phyloP scores from a whole-genome alignment of 2,329 filamentous ascomycete genomes.

The Stachybotrys chartarum region DNA sequence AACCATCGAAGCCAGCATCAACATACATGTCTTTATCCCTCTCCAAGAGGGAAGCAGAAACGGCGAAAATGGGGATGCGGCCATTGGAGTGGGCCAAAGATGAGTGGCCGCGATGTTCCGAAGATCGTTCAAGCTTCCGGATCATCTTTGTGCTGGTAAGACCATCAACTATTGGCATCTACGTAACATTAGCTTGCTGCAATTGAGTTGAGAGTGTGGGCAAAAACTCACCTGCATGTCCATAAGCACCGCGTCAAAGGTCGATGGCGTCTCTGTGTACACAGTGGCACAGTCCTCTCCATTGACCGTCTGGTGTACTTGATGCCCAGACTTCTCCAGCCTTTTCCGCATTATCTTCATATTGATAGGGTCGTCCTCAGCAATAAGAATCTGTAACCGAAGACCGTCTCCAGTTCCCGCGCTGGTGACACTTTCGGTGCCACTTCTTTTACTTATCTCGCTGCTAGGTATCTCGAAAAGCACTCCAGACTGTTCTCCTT shows the following conservation, averaged over 20 bases:
- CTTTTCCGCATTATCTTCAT: slow-evolving; percentile 75
- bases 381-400: slow-evolving; percentile 61
- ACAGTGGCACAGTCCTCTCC: slow-evolving; percentile 75
- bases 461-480: slow-evolving; percentile 29
- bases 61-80: slow-evolving; percentile 74
- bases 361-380: slow-evolving; percentile 85
- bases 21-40: slow-evolving; percentile 62
- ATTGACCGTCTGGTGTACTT: slow-evolving; percentile 67
- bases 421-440: slow-evolving; percentile 16
- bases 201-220: neutral
- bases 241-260: slow-evolving; percentile 80
- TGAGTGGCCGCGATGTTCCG: slow-evolving; percentile 44
- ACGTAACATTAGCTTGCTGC: slow-evolving; percentile 1
- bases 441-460: slow-evolving; percentile 5
- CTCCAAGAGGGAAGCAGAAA: slow-evolving; percentile 76
- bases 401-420: slow-evolving; percentile 11
- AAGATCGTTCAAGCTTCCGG: slow-evolving; percentile 58
- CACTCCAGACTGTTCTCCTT: slow-evolving; percentile 23
- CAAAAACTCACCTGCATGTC: slow-evolving; percentile 70
- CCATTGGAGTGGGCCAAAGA: slow-evolving; percentile 51
- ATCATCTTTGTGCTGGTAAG: slow-evolving; percentile 79
- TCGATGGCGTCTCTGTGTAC: slow-evolving; percentile 54
- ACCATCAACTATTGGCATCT: slow-evolving; percentile 93
- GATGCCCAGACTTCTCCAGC: slow-evolving; percentile 68
- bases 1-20: slow-evolving; percentile 77